Evolutionary conservation across 169 alveolate genomes (phyloP).

Genomic region (Plasmodium gonderi): DNA sequence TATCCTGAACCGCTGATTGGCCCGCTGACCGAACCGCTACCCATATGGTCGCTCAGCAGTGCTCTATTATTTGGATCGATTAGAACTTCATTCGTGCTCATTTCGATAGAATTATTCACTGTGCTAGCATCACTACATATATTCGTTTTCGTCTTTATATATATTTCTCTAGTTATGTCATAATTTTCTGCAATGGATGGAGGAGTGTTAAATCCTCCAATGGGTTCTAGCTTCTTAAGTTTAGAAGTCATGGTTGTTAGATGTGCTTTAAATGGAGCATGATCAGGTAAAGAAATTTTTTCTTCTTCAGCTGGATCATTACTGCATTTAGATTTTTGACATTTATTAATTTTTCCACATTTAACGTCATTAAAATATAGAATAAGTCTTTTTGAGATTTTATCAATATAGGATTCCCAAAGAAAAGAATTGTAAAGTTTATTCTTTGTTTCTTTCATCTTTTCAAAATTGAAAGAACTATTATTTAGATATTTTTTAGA

Average conservation of each 20-base stretch:
- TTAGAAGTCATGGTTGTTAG: not conserved
- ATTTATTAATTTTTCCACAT: not conserved
- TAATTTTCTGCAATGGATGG: not conserved
- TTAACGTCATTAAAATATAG: not conserved
- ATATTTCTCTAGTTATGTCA: not conserved
- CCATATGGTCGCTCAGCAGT: not conserved
- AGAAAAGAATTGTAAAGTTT: constrained; percentile 19
- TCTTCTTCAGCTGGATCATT: not conserved
- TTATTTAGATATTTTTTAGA: constrained; percentile 54
- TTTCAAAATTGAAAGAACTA: constrained; percentile 32
- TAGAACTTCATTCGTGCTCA: not conserved
- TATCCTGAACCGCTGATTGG: not conserved
- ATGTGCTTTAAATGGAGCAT: too few relatives aligned
- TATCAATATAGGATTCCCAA: constrained; percentile 70
- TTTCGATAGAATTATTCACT: not conserved
- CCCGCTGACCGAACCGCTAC: not conserved
- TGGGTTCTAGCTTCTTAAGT: not conserved
- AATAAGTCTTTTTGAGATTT: not conserved
- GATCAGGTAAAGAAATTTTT: too few relatives aligned
- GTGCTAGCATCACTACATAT: not conserved
- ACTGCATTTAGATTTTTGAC: not conserved
- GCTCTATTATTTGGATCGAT: not conserved
- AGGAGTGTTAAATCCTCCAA: too few relatives aligned
- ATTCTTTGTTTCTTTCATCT: constrained; percentile 32
- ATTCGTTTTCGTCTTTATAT: not conserved